These are phyloP conservation scores for Pythium sukuiense DNA, from an alignment of 352 stramenopile species.

Conservation along the genomic window DNA sequence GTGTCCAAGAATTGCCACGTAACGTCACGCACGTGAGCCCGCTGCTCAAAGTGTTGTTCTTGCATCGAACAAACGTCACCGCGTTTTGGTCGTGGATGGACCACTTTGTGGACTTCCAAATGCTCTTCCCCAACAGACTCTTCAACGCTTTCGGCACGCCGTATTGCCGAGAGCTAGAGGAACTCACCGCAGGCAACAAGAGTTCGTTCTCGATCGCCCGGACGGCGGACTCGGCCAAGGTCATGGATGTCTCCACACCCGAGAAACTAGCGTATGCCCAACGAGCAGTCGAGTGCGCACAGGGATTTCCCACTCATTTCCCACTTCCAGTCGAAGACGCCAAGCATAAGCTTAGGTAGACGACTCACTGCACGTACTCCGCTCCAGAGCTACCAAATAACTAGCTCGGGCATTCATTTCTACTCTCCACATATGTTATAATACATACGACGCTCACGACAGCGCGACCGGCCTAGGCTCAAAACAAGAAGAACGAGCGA, in stretches of 20 bases:
- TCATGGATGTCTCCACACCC: background rate
- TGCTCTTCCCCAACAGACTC: background rate
- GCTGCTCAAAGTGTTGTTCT: background rate
- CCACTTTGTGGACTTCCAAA: background rate
- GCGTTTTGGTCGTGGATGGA: constrained; percentile 6
- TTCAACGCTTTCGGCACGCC: background rate
- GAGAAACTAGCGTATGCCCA: background rate
- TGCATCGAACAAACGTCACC: background rate
- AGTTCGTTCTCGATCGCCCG: background rate
- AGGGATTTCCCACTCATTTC: too few species aligned
- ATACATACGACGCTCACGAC: too few species aligned
- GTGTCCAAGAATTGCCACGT: background rate
- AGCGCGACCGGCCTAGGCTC: too few species aligned
- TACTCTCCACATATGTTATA: too few species aligned
- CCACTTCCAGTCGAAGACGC: too few species aligned
- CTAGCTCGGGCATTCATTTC: too few species aligned
- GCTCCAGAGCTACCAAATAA: too few species aligned
- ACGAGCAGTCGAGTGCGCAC: too few species aligned
- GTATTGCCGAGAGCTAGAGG: background rate
- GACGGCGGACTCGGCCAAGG: background rate
- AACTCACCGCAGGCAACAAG: background rate
- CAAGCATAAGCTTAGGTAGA: too few species aligned
- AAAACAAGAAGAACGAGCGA: too few species aligned
- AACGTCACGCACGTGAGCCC: background rate
- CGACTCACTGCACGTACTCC: too few species aligned